phyloP scores from a whole-genome alignment of 164 flowering plant genomes.

The Tetrastigma voinierianum region DNA sequence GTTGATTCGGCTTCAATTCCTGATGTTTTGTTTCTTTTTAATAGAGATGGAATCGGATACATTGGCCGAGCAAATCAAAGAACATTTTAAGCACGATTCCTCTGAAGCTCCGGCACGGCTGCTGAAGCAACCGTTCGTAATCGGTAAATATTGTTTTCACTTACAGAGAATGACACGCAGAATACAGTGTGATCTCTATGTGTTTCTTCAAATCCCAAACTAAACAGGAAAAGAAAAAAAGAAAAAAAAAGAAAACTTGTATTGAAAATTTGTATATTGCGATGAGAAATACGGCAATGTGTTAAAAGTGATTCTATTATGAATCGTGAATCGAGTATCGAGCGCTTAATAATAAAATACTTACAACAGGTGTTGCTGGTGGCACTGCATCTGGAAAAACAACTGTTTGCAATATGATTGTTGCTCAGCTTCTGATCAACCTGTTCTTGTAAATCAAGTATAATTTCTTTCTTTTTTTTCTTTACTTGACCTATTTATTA shows the following conservation, averaged over 20 bases:
- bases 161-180: no score
- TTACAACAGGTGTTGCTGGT: conserved; percentile 67
- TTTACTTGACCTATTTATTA: background rate
- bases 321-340: no score
- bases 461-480: background rate
- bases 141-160: conserved; percentile 31
- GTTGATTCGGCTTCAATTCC: no score
- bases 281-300: no score
- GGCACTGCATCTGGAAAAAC: conserved; percentile 79
- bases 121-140: conserved; percentile 52
- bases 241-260: no score
- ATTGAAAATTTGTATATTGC: no score
- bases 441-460: conserved; percentile 69
- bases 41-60: conserved; percentile 27
- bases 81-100: conserved; percentile 7
- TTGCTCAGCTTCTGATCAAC: conserved; percentile 63
- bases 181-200: background rate
- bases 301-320: no score
- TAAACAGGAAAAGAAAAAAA: no score
- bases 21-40: no score
- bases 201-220: no score
- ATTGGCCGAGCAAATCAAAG: conserved; percentile 14
- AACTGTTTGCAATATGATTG: conserved; percentile 69
- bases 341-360: no score
- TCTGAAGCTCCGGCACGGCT: background rate